Evolutionary conservation across 768 basidiomycete species (phyloP), one percentile per base, ranked within the genome.

Genomic region (Sporobolomyces phaffii): DNA sequence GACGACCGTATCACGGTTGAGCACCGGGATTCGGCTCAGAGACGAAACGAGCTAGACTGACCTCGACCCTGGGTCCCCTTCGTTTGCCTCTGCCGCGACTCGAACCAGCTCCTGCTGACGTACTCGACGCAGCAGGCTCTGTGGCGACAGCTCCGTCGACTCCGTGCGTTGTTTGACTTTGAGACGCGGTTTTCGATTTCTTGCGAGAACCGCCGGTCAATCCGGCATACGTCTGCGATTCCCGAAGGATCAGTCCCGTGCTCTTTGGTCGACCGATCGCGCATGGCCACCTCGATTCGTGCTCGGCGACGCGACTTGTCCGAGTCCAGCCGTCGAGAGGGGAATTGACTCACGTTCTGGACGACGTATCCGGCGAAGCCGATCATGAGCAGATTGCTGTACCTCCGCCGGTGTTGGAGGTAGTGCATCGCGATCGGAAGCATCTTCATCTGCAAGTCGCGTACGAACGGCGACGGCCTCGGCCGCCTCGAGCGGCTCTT

Each of bases 321-420:
- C n/a, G n/a, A n/a, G n/a, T n/a, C n/a, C n/a, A n/a, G n/a, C n/a
- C n/a, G n/a, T n/a, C n/a, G n/a, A n/a, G n/a, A n/a, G n/a, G n/a
- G n/a, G n/a, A n/a, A n/a, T n/a, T n/a, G n/a, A 45, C 59, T n/a
- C 29, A 59, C 60, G 17, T 49, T 51, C 47, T 61, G 59, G 0
- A 69, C 15, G 44, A 65, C 63, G 53, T 69, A 69, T 31, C 45
- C 52, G 0, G 59, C n/a, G 48, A 69, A 69, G 0, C 53, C 53
- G 40, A 69, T 22, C 68, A 69, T 69, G 26, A 69, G 40, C 11
- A 64, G 24, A n/a, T 48, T 54, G 17, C 56, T 59, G 49, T 69
- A 69, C 8, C 8, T 38, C 45, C 38, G 29, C 28, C 52, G 24
- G 50, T 62, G 61, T 26, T 52, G 49, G 15, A 53, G 22, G 40